phyloP scores from a whole-genome alignment of 345 rosid species.

The Abelmoschus esculentus region DNA sequence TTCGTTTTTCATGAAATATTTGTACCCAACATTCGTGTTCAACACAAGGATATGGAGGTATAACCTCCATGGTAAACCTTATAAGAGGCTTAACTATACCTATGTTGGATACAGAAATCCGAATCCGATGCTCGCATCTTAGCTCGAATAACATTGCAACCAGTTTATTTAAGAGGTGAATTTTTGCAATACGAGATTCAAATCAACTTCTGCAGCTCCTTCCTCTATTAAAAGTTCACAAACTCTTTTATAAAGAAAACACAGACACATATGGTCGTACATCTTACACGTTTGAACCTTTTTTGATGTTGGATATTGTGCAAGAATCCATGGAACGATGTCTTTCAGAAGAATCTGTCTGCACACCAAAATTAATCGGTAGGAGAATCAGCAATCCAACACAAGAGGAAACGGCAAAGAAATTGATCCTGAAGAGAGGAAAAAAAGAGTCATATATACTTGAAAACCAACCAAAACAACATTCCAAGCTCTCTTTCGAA shows the following conservation, averaged over 20 bases:
- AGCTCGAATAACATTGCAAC: too few species aligned
- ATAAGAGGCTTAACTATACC: too few species aligned
- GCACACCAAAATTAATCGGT: slow-evolving; percentile 62
- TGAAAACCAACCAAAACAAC: neutral
- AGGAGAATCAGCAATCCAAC: slow-evolving; percentile 61
- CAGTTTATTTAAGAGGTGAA: too few species aligned
- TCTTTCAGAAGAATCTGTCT: slow-evolving; percentile 30
- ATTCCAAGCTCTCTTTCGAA: neutral
- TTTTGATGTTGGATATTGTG: slow-evolving; percentile 55
- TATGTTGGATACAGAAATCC: too few species aligned
- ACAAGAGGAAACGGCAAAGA: slow-evolving; percentile 60
- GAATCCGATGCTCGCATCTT: too few species aligned
- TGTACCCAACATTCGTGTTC: too few species aligned
- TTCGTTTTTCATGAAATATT: too few species aligned
- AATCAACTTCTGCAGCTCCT: too few species aligned
- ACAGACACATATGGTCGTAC: slow-evolving; percentile 19
- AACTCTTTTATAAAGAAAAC: neutral
- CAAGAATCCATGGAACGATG: slow-evolving; percentile 54
- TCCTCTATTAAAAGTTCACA: too few species aligned
- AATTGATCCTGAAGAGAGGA: slow-evolving; percentile 44
- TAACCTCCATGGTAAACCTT: too few species aligned
- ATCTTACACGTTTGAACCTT: slow-evolving; percentile 52
- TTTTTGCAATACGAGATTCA: too few species aligned
- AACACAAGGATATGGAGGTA: too few species aligned
- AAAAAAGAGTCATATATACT: neutral